Base-by-base conservation (phyloP, 1,139 yeast genomes). In the Protomyces gravidus region DNA sequence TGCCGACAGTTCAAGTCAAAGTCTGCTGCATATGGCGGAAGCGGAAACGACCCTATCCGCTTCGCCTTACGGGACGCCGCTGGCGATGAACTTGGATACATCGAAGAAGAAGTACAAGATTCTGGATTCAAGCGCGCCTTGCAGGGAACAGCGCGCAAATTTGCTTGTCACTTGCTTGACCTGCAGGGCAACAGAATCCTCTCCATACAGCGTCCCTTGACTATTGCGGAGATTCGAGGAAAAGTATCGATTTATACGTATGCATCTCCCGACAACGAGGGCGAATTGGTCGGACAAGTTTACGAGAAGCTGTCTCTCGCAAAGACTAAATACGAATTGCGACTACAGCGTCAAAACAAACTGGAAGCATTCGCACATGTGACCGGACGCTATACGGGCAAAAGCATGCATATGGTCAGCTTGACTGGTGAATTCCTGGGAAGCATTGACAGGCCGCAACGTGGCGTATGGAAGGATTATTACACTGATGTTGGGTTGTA, bases 401-500 rank as follows among this genome's bases (percentile, higher is more conserved):
- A 89, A 75, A 88, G 86, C 61, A 92, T 92, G 72, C 92, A 95
- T 0, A 85, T 89, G 2, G 69, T 69, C 36, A 81, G 89, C 69
- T 82, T 77, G 50, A 63, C 76, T 1, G 84, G 84, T 1, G 75
- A 77, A 23, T 80, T 86, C 0, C 74, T 86, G 62, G 96, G 85
- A 0, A 77, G 87, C 1, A 90, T 92, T 1, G 95, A 89, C 70
- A 79, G 97, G 67, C 89, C 89, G 71, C 92, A 96, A 94, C 95
- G 87, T 2, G 98, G 98, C 0, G 73, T 92, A 40, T 95, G 95
- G 1, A 79, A 97, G 67, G 98, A 92, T 70, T 73, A 89, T 68
- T 86, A 90, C 69, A 90, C 97, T 0, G 97, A 92, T 71, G 86
- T 96, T 0, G 97, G 97, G 64, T 90, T 89, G 1, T 92, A 92